These are phyloP conservation scores for Magnusiomyces tetraspermus DNA, from an alignment of 1,139 yeast species.

Conservation along the genomic window DNA sequence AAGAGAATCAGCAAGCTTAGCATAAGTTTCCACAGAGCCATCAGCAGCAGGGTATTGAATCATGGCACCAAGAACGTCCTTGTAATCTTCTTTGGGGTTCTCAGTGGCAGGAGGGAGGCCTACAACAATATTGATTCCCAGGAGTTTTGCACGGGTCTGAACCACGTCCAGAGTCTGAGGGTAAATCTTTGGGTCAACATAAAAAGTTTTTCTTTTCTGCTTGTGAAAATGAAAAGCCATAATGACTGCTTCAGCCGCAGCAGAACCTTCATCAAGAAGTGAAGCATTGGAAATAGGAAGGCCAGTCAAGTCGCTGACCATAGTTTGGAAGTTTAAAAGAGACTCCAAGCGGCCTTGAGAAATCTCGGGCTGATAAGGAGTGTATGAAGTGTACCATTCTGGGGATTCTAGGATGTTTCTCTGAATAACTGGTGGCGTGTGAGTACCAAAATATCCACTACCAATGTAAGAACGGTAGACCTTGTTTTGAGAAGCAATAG, in stretches of 20 bases:
- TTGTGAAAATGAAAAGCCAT: slow-evolving; percentile 60
- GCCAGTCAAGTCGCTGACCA: slow-evolving; percentile 83
- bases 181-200: slow-evolving; percentile 68
- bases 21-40: slow-evolving; percentile 56
- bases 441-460: slow-evolving; percentile 88
- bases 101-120: slow-evolving; percentile 40
- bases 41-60: slow-evolving; percentile 88
- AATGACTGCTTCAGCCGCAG: slow-evolving; percentile 96
- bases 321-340: slow-evolving; percentile 80
- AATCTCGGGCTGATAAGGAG: slow-evolving; percentile 97
- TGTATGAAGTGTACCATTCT: slow-evolving; percentile 96
- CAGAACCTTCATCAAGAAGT: slow-evolving; percentile 90
- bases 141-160: slow-evolving; percentile 65
- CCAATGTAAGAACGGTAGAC: slow-evolving; percentile 72
- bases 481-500: slow-evolving; percentile 67
- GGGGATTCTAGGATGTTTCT: slow-evolving; percentile 88
- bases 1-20: slow-evolving; percentile 50
- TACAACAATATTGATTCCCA: slow-evolving; percentile 55
- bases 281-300: slow-evolving; percentile 91
- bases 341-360: slow-evolving; percentile 94
- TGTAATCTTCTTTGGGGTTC: slow-evolving; percentile 39
- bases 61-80: slow-evolving; percentile 65
- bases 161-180: slow-evolving; percentile 81
- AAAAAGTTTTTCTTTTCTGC: slow-evolving; percentile 59
- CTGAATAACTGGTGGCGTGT: slow-evolving; percentile 84